Conservation (phyloP, 345 rosid species). For the Eucalyptus cloeziana region DNA sequence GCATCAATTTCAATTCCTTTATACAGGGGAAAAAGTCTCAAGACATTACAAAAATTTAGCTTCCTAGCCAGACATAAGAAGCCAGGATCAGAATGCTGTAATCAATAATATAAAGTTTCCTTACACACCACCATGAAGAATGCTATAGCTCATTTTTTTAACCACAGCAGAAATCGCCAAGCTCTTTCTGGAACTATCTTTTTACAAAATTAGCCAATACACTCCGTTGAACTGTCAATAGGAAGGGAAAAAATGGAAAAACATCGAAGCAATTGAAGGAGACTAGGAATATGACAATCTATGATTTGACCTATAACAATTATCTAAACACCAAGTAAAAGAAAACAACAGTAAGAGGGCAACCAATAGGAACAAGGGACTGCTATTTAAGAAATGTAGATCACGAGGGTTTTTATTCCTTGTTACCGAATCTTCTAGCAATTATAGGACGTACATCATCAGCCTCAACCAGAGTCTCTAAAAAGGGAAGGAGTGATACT, state of each 20-base stretch:
- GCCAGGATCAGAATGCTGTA: neutral
- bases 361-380: neutral
- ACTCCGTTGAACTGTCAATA: neutral
- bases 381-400: neutral
- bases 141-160: neutral
- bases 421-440: slow-evolving; percentile 79
- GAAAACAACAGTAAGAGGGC: neutral
- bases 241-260: neutral
- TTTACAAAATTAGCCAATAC: neutral
- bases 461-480: slow-evolving; percentile 75
- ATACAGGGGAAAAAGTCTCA: neutral
- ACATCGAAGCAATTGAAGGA: neutral
- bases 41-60: neutral
- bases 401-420: slow-evolving; percentile 22
- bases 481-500: slow-evolving; percentile 78
- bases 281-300: neutral
- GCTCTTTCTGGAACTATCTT: neutral
- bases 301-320: neutral
- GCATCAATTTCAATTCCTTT: neutral
- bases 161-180: neutral
- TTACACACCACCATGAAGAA: neutral
- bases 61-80: neutral
- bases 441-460: slow-evolving; percentile 97
- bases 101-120: neutral
- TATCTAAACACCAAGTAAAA: neutral